Evolutionary conservation across 441 rosid species (phyloP).

Genomic region (Viola pubescens): DNA sequence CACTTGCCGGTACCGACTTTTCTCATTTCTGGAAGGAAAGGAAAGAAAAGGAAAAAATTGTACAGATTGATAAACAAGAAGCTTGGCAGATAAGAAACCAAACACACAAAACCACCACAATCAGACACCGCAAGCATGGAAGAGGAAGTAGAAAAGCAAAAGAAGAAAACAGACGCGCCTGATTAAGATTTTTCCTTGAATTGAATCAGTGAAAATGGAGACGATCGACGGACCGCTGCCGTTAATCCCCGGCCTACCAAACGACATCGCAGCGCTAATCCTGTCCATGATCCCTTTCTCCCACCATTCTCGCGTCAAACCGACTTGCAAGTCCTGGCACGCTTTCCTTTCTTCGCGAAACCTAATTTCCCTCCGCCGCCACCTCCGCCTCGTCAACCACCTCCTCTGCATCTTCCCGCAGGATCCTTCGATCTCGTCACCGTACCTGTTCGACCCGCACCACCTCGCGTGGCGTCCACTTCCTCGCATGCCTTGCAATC

Average conservation of each 20-base stretch:
- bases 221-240: conserved; percentile 25
- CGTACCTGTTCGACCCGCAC: conserved; percentile 66
- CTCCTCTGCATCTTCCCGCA: conserved; percentile 79
- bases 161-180: no score
- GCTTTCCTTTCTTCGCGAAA: conserved; percentile 61
- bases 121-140: no score
- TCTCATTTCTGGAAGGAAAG: no score
- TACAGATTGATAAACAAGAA: no score
- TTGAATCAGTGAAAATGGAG: neutral
- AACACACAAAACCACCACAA: no score
- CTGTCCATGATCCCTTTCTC: conserved; percentile 64
- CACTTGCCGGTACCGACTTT: no score
- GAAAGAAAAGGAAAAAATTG: no score
- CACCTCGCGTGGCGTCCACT: conserved; percentile 65
- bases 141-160: no score
- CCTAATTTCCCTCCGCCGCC: conserved; percentile 51
- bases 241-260: conserved; percentile 69
- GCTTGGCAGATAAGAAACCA: no score
- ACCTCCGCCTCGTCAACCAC: conserved; percentile 30
- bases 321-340: conserved; percentile 65
- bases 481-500: conserved; percentile 75
- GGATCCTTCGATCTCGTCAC: conserved; percentile 70
- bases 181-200: no score
- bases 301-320: conserved; percentile 66
- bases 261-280: conserved; percentile 53